Conservation (phyloP, 805 yeast species). For the Saccharomycopsis fodiens region DNA sequence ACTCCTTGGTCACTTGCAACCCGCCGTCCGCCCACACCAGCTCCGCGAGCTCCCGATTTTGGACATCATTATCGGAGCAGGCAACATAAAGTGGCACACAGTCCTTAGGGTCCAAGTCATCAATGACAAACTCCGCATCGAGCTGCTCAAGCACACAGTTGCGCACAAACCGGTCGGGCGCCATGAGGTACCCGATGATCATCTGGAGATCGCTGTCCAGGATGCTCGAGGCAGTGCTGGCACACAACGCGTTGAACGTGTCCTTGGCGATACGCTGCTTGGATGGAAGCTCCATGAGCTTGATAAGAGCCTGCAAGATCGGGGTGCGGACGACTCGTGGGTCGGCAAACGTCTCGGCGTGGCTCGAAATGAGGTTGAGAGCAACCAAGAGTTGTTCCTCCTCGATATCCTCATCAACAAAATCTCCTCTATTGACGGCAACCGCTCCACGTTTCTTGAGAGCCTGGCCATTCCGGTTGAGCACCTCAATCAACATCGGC, state of each 20-base stretch:
- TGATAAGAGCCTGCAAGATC: conserved; percentile 53
- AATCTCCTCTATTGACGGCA: conserved; percentile 49
- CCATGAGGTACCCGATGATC: conserved; percentile 41
- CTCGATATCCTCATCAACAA: conserved; percentile 75
- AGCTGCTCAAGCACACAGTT: conserved; percentile 72
- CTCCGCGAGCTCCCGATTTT: conserved; percentile 55
- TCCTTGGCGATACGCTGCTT: conserved; percentile 80
- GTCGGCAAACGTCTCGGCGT: conserved; percentile 62
- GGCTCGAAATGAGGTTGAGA: conserved; percentile 63
- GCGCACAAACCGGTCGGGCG: conserved; percentile 66
- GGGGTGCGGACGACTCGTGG: conserved; percentile 60
- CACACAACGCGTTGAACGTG: conserved; percentile 70
- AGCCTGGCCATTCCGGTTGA: conserved; percentile 49
- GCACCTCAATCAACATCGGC: conserved; percentile 64
- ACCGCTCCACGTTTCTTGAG: conserved; percentile 36
- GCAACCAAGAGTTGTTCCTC: conserved; percentile 80
- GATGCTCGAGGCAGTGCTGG: conserved; percentile 61
- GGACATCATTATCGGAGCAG: conserved; percentile 62
- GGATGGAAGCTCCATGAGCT: conserved; percentile 59
- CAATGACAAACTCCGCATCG: conserved; percentile 73
- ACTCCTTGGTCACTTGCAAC: conserved; percentile 37
- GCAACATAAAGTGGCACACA: conserved; percentile 73
- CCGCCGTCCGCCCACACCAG: conserved; percentile 83
- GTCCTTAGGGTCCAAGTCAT: conserved; percentile 34
- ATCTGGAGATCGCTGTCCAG: conserved; percentile 53